Evolutionary conservation across 805 yeast species (phyloP), one percentile per base, ranked within the genome.

Genomic region (Lipomyces mesembrius): DNA sequence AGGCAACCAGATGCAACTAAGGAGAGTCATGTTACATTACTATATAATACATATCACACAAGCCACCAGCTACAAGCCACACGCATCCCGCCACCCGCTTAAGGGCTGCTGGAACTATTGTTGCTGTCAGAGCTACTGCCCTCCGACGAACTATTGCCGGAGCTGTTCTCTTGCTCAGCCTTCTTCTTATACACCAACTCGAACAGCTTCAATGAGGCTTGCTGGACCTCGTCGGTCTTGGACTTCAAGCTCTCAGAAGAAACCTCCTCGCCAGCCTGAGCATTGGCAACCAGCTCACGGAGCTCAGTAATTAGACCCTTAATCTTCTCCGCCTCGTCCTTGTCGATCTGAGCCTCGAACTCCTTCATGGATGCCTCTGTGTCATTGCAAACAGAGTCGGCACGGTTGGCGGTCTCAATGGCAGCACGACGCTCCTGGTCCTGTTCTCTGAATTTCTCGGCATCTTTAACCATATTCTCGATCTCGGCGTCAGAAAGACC

Each of bases 401-500:
- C 91, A 77, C 88, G 90, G 88, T 89, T 91, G 74, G 96, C 96
- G 73, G 83, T 79, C 82, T 91, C 96, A 77, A 93, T 88, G 66
- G 92, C 82, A 82, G 88, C 92, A 79, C 89, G 89, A 80, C 89
- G 88, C 70, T 90, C 91, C 83, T 89, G 88, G 83, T 92, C 98
- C 75, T 90, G 86, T 79, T 90, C 92, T 75, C 92, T 90, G 83
- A 83, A 88, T 81, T 88, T 88, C 83, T 91, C 96, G 75, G 97
- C 96, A 75, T 91, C 96, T 80, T 84, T 87, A 69, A 92, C 94
- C 91, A 93, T 88, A 80, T 88, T 86, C 81, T 92, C 97, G 77
- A 92, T 90, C 83, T 92, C 97, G 67, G 89, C 78, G 77, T 92
- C 95, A 73, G 93, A 88, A 79, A 92, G 83, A 80, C 97, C 98